Evolutionary conservation across 129 eudicot genomes (phyloP), one percentile per base, ranked within the genome.

Genomic region (Artemisia annua): DNA sequence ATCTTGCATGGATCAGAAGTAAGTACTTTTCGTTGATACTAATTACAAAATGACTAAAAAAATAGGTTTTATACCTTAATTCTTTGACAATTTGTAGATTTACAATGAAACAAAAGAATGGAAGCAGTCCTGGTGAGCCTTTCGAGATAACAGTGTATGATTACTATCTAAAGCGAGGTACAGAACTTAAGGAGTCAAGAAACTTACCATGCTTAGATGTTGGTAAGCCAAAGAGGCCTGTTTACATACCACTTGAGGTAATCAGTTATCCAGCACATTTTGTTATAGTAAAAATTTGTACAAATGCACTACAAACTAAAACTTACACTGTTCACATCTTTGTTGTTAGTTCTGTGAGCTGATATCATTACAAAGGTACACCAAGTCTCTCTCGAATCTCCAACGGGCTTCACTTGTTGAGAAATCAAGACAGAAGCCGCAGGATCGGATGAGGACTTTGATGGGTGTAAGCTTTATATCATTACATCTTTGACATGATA

Each of bases 361-460:
- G 70, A 74, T 92, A 4, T 72, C 98, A 0, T 48, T 89, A 48
- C 98, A 92, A 80, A 85, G 98, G 0, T 92, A 89, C 71, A 92
- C 95, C 4, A 92, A 92, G 70, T 82, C 95, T 0, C 70, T 92
- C 3, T 74, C 96, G 11, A 82, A 78, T 49, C 60, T 79, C 16
- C 96, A 87, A 62, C 58, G 96, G 56, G 77, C 98, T 6, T 78
- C 88, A 10, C 67, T 92, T 52, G 95, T 89, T 35, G 96, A 92
- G 73, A 89, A 89, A 53, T 92, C 98, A 0, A 79, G 96, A n/a
- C 96, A 92, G 32, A 92, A 89, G 67, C 98, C 96, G 0, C 91
- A 82, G 22, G 98, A 89, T 16, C 75, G 92, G 61, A 92, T 92
- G 98, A 76, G 72, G 3, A 71, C 73, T 4, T 73, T 92, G 80